Conservation (phyloP, 768 basidiomycete species). For the Amanita rubescens region DNA sequence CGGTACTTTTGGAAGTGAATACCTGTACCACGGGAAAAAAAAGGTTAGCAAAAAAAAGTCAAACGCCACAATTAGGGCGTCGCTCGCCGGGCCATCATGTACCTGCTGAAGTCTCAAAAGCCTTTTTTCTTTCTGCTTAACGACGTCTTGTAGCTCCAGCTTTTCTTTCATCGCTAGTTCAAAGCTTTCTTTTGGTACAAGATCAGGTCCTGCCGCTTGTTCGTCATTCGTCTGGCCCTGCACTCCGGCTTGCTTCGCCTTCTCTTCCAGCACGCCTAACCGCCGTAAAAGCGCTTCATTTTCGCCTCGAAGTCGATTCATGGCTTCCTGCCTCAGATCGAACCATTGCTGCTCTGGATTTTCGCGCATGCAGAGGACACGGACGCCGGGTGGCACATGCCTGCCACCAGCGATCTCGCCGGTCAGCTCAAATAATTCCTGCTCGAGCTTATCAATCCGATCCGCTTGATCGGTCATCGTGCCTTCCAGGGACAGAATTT, state of each 20-base stretch:
- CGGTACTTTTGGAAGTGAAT: slow-evolving; percentile 76
- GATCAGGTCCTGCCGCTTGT: slow-evolving; percentile 7
- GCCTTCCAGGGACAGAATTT: slow-evolving; percentile 2
- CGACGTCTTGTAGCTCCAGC: slow-evolving; percentile 50
- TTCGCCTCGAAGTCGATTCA: slow-evolving; percentile 74
- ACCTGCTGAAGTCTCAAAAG: slow-evolving; percentile 77
- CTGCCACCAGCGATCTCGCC: slow-evolving; percentile 72
- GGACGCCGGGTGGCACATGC: slow-evolving; percentile 64
- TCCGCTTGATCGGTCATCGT: slow-evolving; percentile 34
- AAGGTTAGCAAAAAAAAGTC: background rate
- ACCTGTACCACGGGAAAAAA: slow-evolving; percentile 40
- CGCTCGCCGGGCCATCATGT: slow-evolving; percentile 10
- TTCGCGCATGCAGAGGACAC: slow-evolving; percentile 60
- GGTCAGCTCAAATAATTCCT: slow-evolving; percentile 67
- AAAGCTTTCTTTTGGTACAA: slow-evolving; percentile 77
- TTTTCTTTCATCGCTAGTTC: slow-evolving; percentile 68
- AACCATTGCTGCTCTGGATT: slow-evolving; percentile 85
- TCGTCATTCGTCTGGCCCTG: slow-evolving; percentile 12
- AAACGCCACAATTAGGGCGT: slow-evolving; percentile 1
- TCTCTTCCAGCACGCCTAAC: slow-evolving; percentile 52
- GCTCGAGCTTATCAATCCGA: slow-evolving; percentile 62
- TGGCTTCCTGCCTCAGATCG: slow-evolving; percentile 62
- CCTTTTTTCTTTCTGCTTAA: slow-evolving; percentile 78
- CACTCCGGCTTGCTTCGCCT: slow-evolving; percentile 13
- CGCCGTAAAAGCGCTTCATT: slow-evolving; percentile 75